These are phyloP conservation scores for Brachypodium distachyon DNA, from an alignment of 202 grass and related monocot species.

Conservation along the genomic window DNA sequence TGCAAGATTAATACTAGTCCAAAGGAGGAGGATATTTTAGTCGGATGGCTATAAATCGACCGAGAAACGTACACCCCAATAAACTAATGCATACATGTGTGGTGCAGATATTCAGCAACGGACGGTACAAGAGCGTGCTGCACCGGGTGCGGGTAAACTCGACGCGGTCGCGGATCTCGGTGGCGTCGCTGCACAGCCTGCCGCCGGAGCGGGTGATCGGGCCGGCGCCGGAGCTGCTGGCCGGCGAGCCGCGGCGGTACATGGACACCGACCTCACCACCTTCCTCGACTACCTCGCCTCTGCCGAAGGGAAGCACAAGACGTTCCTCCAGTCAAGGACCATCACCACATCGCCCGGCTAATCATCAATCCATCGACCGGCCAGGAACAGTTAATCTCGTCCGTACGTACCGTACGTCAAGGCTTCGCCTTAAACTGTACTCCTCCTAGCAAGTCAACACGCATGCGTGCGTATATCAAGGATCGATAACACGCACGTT, in stretches of 20 bases:
- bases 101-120: slow-evolving; percentile 81
- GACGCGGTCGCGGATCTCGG: slow-evolving; percentile 42
- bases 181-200: slow-evolving; percentile 80
- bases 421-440: too few relatives aligned
- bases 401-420: too few relatives aligned
- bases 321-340: slow-evolving; percentile 79
- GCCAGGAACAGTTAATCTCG: too few relatives aligned
- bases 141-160: slow-evolving; percentile 75
- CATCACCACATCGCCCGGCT: neutral
- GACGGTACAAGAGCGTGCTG: slow-evolving; percentile 66
- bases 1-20: too few relatives aligned
- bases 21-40: too few relatives aligned
- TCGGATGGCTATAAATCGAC: too few relatives aligned
- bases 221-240: slow-evolving; percentile 51
- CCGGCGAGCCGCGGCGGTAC: slow-evolving; percentile 15
- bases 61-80: too few relatives aligned
- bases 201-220: slow-evolving; percentile 32
- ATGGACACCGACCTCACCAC: slow-evolving; percentile 74
- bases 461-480: too few relatives aligned
- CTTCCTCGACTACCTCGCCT: slow-evolving; percentile 68
- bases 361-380: too few relatives aligned
- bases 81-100: too few relatives aligned
- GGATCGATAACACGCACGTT: too few relatives aligned
- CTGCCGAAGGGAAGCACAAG: slow-evolving; percentile 55
- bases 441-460: too few relatives aligned